Conservation (phyloP, 495 filamentous ascomycete species). For the Penicillium robsamsonii region DNA sequence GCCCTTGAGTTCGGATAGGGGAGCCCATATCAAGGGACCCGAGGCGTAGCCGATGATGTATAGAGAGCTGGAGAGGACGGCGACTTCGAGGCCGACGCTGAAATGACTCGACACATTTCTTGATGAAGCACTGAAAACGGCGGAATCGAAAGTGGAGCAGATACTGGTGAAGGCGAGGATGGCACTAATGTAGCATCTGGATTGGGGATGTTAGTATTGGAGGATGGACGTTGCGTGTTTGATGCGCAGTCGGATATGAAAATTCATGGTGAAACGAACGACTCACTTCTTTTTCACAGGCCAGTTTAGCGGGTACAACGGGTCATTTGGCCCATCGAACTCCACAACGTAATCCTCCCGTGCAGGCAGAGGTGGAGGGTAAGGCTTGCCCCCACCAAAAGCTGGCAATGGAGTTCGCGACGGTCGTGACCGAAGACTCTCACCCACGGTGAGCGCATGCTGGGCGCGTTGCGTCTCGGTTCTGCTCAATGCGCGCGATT, state of each 20-base stretch:
- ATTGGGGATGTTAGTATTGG: neutral
- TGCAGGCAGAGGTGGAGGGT: constrained; percentile 67
- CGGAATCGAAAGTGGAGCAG: constrained; percentile 40
- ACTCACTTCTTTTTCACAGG: constrained; percentile 65
- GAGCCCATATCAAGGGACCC: constrained; percentile 63
- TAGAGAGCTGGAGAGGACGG: constrained; percentile 55
- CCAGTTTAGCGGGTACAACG: constrained; percentile 81
- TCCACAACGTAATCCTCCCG: constrained; percentile 79
- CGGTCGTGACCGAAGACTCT: constrained; percentile 31
- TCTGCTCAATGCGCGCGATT: constrained; percentile 62
- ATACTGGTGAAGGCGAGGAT: constrained; percentile 42
- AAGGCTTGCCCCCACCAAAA: constrained; percentile 72
- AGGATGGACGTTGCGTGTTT: neutral
- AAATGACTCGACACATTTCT: constrained; percentile 37
- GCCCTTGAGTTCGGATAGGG: constrained; percentile 62
- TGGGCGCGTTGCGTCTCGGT: constrained; percentile 56
- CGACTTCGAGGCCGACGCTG: constrained; percentile 49
- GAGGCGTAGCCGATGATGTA: constrained; percentile 60
- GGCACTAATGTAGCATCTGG: constrained; percentile 28
- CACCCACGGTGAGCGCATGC: constrained; percentile 38
- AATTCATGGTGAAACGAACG: neutral
- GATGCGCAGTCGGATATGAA: neutral
- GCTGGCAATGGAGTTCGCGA: constrained; percentile 47
- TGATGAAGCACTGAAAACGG: constrained; percentile 32
- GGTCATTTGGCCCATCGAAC: constrained; percentile 73